These are phyloP conservation scores for Penicillium salamii DNA, from an alignment of 495 filamentous ascomycete species.

Conservation along the genomic window DNA sequence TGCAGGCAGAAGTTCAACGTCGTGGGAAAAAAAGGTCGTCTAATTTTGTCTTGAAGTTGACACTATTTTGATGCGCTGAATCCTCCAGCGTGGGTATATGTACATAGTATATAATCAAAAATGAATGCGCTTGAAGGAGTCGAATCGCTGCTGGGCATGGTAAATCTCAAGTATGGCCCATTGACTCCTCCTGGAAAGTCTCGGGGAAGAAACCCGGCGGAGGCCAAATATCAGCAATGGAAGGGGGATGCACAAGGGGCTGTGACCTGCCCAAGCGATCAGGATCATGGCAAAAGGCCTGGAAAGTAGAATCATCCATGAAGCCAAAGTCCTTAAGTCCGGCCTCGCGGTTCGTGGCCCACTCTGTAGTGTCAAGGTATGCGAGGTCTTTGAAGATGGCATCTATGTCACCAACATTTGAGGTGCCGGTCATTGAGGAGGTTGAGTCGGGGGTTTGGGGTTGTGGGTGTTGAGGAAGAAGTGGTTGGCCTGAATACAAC, in stretches of 20 bases:
- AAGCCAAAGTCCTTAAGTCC: slow-evolving; percentile 60
- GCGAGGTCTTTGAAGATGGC: slow-evolving; percentile 61
- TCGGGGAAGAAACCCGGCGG: slow-evolving; percentile 48
- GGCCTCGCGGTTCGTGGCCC: slow-evolving; percentile 51
- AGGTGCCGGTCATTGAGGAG: slow-evolving; percentile 5
- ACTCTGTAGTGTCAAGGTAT: slow-evolving; percentile 59
- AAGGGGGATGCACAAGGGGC: slow-evolving; percentile 42
- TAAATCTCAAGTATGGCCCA: too few relatives aligned
- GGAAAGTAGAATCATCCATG: slow-evolving; percentile 51
- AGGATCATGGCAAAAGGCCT: slow-evolving; percentile 53
- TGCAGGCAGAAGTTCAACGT: too few relatives aligned
- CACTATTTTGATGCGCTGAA: background rate
- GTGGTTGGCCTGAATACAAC: slow-evolving; percentile 6
- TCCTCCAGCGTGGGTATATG: background rate
- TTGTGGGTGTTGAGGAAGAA: slow-evolving; percentile 17
- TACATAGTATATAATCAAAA: background rate
- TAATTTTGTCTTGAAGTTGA: too few relatives aligned
- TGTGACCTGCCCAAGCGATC: slow-evolving; percentile 44
- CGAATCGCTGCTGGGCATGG: too few relatives aligned
- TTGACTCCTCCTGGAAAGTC: slow-evolving; percentile 35
- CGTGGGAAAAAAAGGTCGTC: too few relatives aligned
- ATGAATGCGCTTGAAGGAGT: too few relatives aligned
- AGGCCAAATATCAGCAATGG: slow-evolving; percentile 48
- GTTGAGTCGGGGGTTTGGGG: slow-evolving; percentile 16
- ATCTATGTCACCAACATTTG: slow-evolving; percentile 43